Evolutionary conservation across 768 basidiomycete genomes (phyloP), one percentile per base, ranked within the genome.

Genomic region (Tubosaeta brunneosetosa): DNA sequence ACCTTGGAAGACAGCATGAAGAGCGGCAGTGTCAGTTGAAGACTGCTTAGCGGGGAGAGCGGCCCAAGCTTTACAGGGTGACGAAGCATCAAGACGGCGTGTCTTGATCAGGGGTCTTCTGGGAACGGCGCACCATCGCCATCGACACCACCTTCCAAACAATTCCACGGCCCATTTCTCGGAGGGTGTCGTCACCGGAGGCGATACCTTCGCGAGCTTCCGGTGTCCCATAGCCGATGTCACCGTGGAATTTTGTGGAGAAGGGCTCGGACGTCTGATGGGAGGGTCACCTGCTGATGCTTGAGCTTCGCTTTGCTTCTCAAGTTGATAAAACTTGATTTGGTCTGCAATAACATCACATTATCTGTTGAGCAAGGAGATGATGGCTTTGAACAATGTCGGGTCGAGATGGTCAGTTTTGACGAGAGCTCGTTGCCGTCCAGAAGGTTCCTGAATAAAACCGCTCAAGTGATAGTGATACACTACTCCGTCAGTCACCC

Each of bases 391-490:
- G 6, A 69, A 59, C 9, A 49, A 8, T 33, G 42, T 56, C 14
- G 44, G 46, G 1, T 17, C 22, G 5, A 69, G 32, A 13, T 56
- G 50, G 27, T 67, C 54, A 2, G 52, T 13, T 45, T 50, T 55
- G 48, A 59, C 47, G 5, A 69, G 48, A 1, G 49, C 31, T 27
- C 57, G 59, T 4, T 67, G 59, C 17, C 52, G 55, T 10, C 69
- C 51, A 3, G 59, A 38, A 22, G 60, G 38, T 38, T 66, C 56
- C 67, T 70, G 47, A 22, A 22, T 3, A 22, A 25, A 5, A 12
- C 37, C n/a, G 37, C 1, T 46, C 19, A 16, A 16, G 8, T 26
- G 3, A 27, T 3, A 1, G 22, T 8, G 8, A 9, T 3, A 12
- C 13, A n/a, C n/a, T n/a, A n/a, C n/a, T n/a, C n/a, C n/a, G n/a